Evolutionary conservation across 176 grass and related monocot genomes (phyloP).

Genomic region (Oryza nivara): DNA sequence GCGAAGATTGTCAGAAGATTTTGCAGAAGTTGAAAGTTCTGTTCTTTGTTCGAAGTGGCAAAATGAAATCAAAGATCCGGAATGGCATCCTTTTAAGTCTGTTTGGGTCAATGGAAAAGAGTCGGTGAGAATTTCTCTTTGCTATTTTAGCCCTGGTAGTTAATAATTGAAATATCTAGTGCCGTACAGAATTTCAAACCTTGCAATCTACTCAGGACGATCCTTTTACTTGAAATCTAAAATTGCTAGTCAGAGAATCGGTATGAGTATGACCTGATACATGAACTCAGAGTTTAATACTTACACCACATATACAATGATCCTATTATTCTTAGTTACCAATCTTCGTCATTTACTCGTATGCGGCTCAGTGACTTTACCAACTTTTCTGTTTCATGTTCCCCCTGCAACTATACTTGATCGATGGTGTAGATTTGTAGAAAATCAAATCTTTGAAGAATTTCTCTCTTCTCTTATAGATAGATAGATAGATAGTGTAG

Average conservation of each 20-base stretch:
- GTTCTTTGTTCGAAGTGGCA: slow-evolving; percentile 65
- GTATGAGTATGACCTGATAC: background rate
- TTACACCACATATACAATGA: background rate
- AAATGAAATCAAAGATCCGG: slow-evolving; percentile 61
- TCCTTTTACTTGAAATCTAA: background rate
- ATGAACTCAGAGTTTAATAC: background rate
- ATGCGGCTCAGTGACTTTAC: background rate
- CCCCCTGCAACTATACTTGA: background rate
- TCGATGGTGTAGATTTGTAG: background rate
- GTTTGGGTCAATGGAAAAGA: slow-evolving; percentile 45
- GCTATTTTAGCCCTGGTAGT: background rate
- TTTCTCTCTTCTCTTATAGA: background rate
- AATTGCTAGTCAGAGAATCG: background rate
- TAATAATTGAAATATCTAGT: background rate
- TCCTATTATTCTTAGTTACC: background rate
- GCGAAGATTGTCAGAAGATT: slow-evolving; percentile 41
- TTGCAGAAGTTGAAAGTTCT: slow-evolving; percentile 42
- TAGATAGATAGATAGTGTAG: too few relatives aligned
- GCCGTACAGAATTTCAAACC: background rate
- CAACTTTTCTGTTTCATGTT: background rate
- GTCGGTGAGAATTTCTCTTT: slow-evolving; percentile 40
- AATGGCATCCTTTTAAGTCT: slow-evolving; percentile 67
- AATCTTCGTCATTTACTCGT: background rate
- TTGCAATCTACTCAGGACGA: background rate
- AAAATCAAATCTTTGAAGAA: background rate